Evolutionary conservation across 345 rosid species (phyloP).

Genomic region (Salix viminalis): DNA sequence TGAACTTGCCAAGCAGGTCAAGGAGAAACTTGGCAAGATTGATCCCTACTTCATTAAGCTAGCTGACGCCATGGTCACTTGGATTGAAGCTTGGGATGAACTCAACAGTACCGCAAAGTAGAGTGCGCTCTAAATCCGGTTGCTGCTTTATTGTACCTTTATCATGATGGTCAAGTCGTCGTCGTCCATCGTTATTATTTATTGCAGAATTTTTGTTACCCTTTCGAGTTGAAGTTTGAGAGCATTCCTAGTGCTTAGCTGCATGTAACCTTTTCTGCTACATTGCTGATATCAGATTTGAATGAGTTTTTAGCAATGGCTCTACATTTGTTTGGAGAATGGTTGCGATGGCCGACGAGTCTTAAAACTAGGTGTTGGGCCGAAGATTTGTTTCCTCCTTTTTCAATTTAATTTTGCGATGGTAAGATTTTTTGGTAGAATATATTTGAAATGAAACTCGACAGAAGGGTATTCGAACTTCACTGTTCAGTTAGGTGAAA

Average conservation of each 20-base stretch:
- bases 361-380: background rate
- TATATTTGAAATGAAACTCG: background rate
- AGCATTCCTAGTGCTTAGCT: background rate
- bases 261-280: background rate
- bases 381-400: background rate
- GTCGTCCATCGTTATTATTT: background rate
- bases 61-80: constrained; percentile 51
- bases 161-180: background rate
- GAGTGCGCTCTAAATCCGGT: background rate
- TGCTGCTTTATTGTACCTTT: background rate
- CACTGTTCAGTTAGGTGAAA: background rate
- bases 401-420: background rate
- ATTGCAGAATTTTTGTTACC: background rate
- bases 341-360: background rate
- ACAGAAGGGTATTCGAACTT: background rate
- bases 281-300: constrained; percentile 2
- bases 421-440: background rate
- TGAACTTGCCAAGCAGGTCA: constrained; percentile 42
- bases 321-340: background rate
- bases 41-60: constrained; percentile 48
- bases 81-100: constrained; percentile 57
- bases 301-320: background rate
- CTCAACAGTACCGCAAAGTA: constrained; percentile 28
- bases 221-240: background rate
- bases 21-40: constrained; percentile 33